A percentile compares a stretch with the other conserved stretches of the same genome.
phyloP scores from a whole-genome alignment of 1,284 basidiomycete genomes.

The Tylopilus sp. region DNA sequence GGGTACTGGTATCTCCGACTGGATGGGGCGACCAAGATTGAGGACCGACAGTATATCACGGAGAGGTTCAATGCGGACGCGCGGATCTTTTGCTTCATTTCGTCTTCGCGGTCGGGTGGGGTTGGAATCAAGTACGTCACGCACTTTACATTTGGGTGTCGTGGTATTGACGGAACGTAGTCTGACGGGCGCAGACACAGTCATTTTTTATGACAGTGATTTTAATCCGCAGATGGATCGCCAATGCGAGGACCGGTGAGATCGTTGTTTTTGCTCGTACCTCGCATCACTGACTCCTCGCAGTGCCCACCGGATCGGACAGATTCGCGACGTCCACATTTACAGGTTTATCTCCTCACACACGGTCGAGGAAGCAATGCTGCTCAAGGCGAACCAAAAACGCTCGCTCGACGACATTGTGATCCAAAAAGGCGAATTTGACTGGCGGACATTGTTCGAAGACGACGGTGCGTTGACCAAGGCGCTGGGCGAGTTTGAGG shows the following conservation, averaged over 20 bases:
- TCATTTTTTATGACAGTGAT: slow-evolving; percentile 97
- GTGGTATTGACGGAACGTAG: slow-evolving; percentile 49
- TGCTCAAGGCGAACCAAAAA: slow-evolving; percentile 97
- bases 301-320: slow-evolving; percentile 94
- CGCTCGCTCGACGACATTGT: slow-evolving; percentile 92
- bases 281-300: slow-evolving; percentile 13
- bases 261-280: slow-evolving; percentile 3
- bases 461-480: slow-evolving; percentile 64
- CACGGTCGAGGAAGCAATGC: slow-evolving; percentile 97
- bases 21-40: slow-evolving; percentile 96
- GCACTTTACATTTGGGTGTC: not conserved
- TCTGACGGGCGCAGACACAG: slow-evolving; percentile 96
- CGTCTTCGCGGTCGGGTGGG: slow-evolving; percentile 93
- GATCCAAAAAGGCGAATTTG: slow-evolving; percentile 95
- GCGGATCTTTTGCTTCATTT: slow-evolving; percentile 94
- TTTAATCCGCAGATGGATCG: slow-evolving; percentile 99
- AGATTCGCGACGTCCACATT: slow-evolving; percentile 97
- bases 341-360: slow-evolving; percentile 94
- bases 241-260: slow-evolving; percentile 94
- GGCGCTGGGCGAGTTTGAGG: slow-evolving; percentile 89
- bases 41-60: slow-evolving; percentile 95
- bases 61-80: slow-evolving; percentile 96
- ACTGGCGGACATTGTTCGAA: slow-evolving; percentile 91
- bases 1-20: slow-evolving; percentile 94
- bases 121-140: slow-evolving; percentile 92